Evolutionary conservation across 108 stramenopile genomes (phyloP).

Genomic region (Skeletonema potamos): DNA sequence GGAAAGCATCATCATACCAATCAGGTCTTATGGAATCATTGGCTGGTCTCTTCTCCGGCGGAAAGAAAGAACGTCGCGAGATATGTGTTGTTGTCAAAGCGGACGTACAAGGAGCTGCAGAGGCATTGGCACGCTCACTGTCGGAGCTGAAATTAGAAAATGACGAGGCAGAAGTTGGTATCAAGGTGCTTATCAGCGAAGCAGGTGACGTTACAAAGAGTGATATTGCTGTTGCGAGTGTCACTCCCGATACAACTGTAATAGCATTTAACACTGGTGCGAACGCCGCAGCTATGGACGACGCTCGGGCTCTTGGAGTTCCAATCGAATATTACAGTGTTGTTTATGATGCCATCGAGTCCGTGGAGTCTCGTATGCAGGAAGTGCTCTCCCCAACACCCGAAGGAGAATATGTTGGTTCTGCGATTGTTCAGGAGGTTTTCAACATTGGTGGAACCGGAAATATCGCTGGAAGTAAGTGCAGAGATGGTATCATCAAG

Average conservation of each 20-base stretch:
- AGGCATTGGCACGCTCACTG: slow-evolving; percentile 90
- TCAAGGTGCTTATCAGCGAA: slow-evolving; percentile 88
- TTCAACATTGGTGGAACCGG: slow-evolving; percentile 96
- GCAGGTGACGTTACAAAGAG: slow-evolving; percentile 93
- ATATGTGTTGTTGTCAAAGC: slow-evolving; percentile 94
- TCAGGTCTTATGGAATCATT: slow-evolving; percentile 83
- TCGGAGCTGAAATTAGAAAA: slow-evolving; percentile 85
- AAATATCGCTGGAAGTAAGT: slow-evolving; percentile 93
- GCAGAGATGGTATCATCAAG: slow-evolving; percentile 82
- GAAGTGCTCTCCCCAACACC: slow-evolving; percentile 92
- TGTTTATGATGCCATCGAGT: slow-evolving; percentile 95
- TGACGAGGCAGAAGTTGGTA: slow-evolving; percentile 79
- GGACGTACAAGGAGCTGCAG: slow-evolving; percentile 93
- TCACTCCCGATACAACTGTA: slow-evolving; percentile 84
- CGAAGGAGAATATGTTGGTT: slow-evolving; percentile 91
- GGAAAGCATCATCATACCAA: slow-evolving; percentile 69
- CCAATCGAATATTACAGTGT: slow-evolving; percentile 93
- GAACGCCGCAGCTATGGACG: slow-evolving; percentile 85
- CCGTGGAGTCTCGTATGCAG: slow-evolving; percentile 88
- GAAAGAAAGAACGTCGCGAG: slow-evolving; percentile 77
- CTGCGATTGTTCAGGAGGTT: slow-evolving; percentile 89
- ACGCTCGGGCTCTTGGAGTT: slow-evolving; percentile 75
- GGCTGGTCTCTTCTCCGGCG: slow-evolving; percentile 66
- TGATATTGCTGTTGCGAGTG: slow-evolving; percentile 93
- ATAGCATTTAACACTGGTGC: slow-evolving; percentile 94